Evolutionary conservation across 306 rosid species (phyloP), one percentile per base, ranked within the genome.

Genomic region (Gastrolobium villosum): DNA sequence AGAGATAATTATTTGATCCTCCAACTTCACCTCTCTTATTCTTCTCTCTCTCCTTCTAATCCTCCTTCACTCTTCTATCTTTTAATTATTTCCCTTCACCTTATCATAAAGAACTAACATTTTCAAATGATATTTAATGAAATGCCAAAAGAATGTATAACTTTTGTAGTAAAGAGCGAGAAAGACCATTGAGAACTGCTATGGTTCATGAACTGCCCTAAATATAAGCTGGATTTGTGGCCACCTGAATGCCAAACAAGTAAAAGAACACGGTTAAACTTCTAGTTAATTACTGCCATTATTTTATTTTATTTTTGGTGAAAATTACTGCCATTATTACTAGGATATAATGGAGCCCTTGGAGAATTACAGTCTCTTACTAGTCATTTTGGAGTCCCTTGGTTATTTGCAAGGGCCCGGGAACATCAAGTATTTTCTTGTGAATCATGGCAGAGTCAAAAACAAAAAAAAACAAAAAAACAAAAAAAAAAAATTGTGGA

Each of bases 321-420:
- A n/a, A n/a, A 43, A 28, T 71, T 13, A 56, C 15, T 4, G 7
- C 62, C 53, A 45, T 41, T 5, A 14, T 52, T 10, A 7, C 39
- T 5, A 13, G 14, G 7, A 57, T 3, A 46, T 67, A 57, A 67
- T 68, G 46, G 36, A 55, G 26, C 2, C 7, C 59, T 30, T 32
- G 5, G 31, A 34, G 36, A 68, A 35, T 20, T 45, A 20, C 26
- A 20, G 7, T 20, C 8, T 57, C 26, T n/a, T 68, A 13, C 40
- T 78, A 11, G 13, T 60, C 6, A 4, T 78, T 20, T 52, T 69
- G 43, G 59, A 54, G 4, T 69, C 46, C 30, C 6, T 78, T 78
- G 35, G 40, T 56, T 41, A 0, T 70, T 15, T 26, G 77, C 82
- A 37, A 36, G 35, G 36, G 52, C 36, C 71, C 36, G 3, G 77